Evolutionary conservation across 2,329 filamentous ascomycete genomes (phyloP).

Genomic region (Metarhizium humberi): DNA sequence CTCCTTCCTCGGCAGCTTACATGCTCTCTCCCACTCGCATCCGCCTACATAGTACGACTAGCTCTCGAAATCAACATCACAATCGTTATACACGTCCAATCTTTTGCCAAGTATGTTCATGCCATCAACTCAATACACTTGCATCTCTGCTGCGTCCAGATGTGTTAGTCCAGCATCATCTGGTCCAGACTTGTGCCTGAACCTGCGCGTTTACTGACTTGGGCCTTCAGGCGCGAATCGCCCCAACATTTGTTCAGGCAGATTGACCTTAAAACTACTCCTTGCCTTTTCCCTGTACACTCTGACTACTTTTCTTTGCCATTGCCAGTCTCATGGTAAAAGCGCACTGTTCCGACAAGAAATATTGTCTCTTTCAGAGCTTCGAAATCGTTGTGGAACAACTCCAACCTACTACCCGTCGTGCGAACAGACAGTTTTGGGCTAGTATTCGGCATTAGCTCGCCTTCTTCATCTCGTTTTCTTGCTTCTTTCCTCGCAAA

Average conservation of each 20-base stretch:
- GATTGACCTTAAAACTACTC: neutral
- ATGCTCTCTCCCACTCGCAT: neutral
- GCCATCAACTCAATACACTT: neutral
- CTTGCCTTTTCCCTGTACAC: too few species aligned
- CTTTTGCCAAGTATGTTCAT: neutral
- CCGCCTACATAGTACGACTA: neutral
- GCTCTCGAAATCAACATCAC: neutral
- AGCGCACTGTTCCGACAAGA: neutral
- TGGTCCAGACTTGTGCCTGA: neutral
- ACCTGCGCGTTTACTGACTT: neutral
- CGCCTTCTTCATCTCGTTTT: neutral
- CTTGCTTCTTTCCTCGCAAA: neutral
- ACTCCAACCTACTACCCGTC: neutral
- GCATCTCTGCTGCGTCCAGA: neutral
- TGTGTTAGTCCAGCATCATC: neutral
- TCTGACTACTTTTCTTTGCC: too few species aligned
- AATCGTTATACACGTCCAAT: neutral
- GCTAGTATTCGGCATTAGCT: too few species aligned
- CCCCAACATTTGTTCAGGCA: neutral
- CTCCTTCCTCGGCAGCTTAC: neutral
- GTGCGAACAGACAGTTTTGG: too few species aligned
- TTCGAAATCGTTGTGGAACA: neutral
- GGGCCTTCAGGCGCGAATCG: slow-evolving; percentile 6
- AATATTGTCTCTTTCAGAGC: neutral
- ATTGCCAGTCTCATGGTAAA: neutral